Percentiles rank a stretch among this genome's conserved stretches.
Conservation (phyloP, 352 stramenopile genomes). For the Pythium periplocum region DNA sequence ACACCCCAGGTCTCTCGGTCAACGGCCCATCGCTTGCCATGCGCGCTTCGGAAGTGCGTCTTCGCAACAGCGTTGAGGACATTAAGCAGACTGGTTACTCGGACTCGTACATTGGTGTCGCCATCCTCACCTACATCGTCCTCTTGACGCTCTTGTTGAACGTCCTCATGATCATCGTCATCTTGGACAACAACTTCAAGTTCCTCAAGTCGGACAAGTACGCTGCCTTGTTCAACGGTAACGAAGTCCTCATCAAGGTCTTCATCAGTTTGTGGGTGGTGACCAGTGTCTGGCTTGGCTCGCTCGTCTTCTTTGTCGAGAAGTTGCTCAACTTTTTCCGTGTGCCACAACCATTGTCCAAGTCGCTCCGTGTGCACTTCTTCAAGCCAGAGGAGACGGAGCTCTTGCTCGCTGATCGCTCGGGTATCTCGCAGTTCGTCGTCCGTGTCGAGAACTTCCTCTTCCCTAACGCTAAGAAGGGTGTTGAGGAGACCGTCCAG, state of each 20-base stretch:
- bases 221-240: conserved; percentile 19
- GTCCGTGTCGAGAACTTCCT: conserved; percentile 14
- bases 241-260: conserved; percentile 24
- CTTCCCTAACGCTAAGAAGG: conserved; percentile 18
- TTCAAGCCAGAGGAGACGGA: conserved; percentile 24
- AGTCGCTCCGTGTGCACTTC: conserved; percentile 13
- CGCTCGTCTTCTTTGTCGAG: conserved; percentile 18
- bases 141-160: conserved; percentile 21
- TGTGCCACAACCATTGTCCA: conserved; percentile 9
- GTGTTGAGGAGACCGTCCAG: conserved; percentile 19
- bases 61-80: conserved; percentile 20
- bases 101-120: conserved; percentile 10
- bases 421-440: conserved; percentile 20
- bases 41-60: conserved; percentile 19
- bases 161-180: conserved; percentile 17
- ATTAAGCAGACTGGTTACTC: conserved; percentile 17
- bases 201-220: conserved; percentile 11
- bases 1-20: conserved; percentile 12
- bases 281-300: conserved; percentile 18
- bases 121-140: conserved; percentile 12
- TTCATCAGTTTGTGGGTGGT: conserved; percentile 23
- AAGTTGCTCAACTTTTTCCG: conserved; percentile 27
- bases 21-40: conserved; percentile 14
- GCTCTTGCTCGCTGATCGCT: conserved; percentile 17
- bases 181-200: conserved; percentile 21